Base-by-base conservation (phyloP, 345 rosid species). In the Syzygium jambos region DNA sequence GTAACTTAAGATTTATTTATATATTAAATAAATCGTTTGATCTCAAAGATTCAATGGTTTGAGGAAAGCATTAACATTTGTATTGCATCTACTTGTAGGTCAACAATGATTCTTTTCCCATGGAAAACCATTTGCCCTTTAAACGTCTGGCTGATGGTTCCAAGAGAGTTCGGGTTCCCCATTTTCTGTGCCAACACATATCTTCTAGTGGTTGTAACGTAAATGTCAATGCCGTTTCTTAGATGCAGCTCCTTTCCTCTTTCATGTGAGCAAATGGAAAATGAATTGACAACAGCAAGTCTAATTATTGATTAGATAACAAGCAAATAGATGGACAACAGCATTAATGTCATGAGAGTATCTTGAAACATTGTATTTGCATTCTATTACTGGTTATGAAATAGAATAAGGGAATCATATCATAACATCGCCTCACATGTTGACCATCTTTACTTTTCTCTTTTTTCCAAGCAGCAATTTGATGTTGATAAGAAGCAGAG, bases 101-200 rank as follows among this genome's bases (percentile, higher is more conserved):
- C 49, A 91, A 89, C 5, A 88, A 92, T 51, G 90, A 90, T 86
- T 86, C 29, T 4, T 89, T 88, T 30, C 86, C 89, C 17, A 22
- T 84, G 68, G 99, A 94, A 90, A 90, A 89, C 88, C 93, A 93
- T 87, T 89, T 92, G 90, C 94, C 95, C 59, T 88, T 85, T 78
- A 98, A 95, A 90, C 99, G 96, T 23, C 89, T 94, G 88, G 96
- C 98, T 8, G 99, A 98, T 92, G 95, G 96, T 52, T 98, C 98
- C 12, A 98, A 98, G 92, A 94, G 99, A 91, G 91, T 98, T 51
- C 94, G 90, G 53, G 96, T 95, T 87, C 95, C 95, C 22, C 91
- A 90, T 88, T 91, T 90, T 88, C 56, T 92, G 23, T 90, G 90
- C 86, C 92, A 92, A 85, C 96, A 2, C 41, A 23, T 49, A 30